phyloP scores from a whole-genome alignment of 106 monocot genomes.

The Allium fistulosum region DNA sequence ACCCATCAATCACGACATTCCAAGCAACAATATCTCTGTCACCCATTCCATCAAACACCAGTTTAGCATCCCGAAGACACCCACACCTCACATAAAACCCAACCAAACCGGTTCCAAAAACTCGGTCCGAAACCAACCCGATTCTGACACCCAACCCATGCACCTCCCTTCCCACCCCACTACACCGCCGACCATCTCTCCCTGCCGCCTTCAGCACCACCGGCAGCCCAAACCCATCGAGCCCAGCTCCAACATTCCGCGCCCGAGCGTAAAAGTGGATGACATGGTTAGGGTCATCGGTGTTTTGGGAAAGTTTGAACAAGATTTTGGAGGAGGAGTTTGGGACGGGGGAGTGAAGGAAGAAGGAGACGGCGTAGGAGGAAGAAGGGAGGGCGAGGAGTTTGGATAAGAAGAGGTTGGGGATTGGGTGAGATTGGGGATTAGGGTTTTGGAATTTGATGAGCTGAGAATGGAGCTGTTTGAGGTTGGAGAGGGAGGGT shows the following conservation, averaged over 20 bases:
- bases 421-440: slow-evolving; percentile 15
- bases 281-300: slow-evolving; percentile 15
- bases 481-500: slow-evolving; percentile 31
- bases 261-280: slow-evolving; percentile 37
- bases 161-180: neutral
- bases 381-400: slow-evolving; percentile 49
- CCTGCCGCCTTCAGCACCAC: slow-evolving; percentile 35
- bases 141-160: slow-evolving; percentile 56
- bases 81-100: slow-evolving; percentile 28
- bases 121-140: slow-evolving; percentile 47
- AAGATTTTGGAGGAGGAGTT: slow-evolving; percentile 32
- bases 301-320: slow-evolving; percentile 19
- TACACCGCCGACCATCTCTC: slow-evolving; percentile 1
- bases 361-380: slow-evolving; percentile 48
- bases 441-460: slow-evolving; percentile 10
- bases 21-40: slow-evolving; percentile 69
- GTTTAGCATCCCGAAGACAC: slow-evolving; percentile 30
- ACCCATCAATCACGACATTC: slow-evolving; percentile 80
- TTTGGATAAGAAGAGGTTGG: slow-evolving; percentile 40
- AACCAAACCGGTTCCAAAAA: slow-evolving; percentile 64
- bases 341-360: slow-evolving; percentile 19
- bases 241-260: slow-evolving; percentile 10
- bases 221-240: slow-evolving; percentile 51
- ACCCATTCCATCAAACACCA: slow-evolving; percentile 68
- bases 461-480: slow-evolving; percentile 51